Evolutionary conservation across 768 basidiomycete genomes (phyloP).

Genomic region (Trametopsis cervina): DNA sequence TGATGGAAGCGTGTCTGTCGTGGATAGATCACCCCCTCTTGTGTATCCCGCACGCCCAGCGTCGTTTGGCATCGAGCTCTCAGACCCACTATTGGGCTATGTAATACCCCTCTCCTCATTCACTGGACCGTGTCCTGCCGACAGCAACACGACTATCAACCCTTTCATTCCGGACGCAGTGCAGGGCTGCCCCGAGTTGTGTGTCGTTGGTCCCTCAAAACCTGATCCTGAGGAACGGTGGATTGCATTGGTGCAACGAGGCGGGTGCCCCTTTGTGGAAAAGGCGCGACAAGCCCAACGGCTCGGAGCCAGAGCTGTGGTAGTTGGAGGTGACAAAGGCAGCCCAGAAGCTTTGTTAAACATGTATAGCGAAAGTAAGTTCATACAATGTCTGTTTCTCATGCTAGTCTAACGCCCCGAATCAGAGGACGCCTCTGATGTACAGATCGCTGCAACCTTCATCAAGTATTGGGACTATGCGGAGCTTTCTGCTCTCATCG

Average conservation of each 20-base stretch:
- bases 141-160: slow-evolving; percentile 20
- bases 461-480: slow-evolving; percentile 81
- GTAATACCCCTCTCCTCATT: slow-evolving; percentile 31
- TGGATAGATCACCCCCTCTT: slow-evolving; percentile 66
- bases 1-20: slow-evolving; percentile 53
- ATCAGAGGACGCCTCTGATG: slow-evolving; percentile 78
- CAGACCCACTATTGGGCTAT: slow-evolving; percentile 36
- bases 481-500: slow-evolving; percentile 61
- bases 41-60: slow-evolving; percentile 68
- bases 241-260: slow-evolving; percentile 89
- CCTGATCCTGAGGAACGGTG: slow-evolving; percentile 66
- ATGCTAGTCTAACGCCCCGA: neutral
- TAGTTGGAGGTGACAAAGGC: slow-evolving; percentile 85
- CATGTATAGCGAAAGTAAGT: slow-evolving; percentile 87
- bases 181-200: slow-evolving; percentile 64
- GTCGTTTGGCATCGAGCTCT: slow-evolving; percentile 69
- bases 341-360: slow-evolving; percentile 74
- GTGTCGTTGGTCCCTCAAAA: slow-evolving; percentile 42
- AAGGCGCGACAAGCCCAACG: slow-evolving; percentile 53
- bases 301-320: slow-evolving; percentile 78
- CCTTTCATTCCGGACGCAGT: slow-evolving; percentile 19
- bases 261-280: slow-evolving; percentile 83
- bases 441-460: slow-evolving; percentile 80
- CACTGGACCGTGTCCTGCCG: slow-evolving; percentile 34
- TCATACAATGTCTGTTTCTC: neutral